Base-by-base conservation (phyloP, 257 asterid species). In the Eustoma russellianum region DNA sequence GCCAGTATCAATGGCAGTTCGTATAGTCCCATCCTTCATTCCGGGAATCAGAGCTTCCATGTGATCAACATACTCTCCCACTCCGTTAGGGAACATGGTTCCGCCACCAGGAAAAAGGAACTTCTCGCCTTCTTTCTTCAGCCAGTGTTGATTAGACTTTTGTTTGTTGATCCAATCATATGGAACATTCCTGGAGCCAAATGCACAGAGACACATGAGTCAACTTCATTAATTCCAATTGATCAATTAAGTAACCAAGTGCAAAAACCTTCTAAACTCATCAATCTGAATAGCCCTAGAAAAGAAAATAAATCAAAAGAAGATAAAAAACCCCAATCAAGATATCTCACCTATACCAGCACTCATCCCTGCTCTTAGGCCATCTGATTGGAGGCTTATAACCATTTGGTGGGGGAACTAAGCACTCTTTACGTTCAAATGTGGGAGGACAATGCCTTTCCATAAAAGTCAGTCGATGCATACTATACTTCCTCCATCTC, bases 71-170 rank as follows among this genome's bases (percentile, higher is more conserved):
- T 92, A 88, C 13, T 69, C 60, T 51, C 95, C 77, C 11, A 92
- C 98, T 54, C 98, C 98, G 38, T 92, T 74, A 0, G 97, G 98
- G 60, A 88, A 92, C 98, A 92, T 92, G 53, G 98, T 92, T 55
- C 98, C 97, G 11, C 98, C 98, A 40, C 98, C 98, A 3, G 98
- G 98, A 74, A 92, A 92, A 54, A 74, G 74, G 76, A 92, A 92
- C 70, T 88, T 92, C 55, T 88, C 97, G 57, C 95, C 98, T 73
- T 85, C 90, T 74, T 91, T 91, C 79, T 71, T 70, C 55, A 91
- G 80, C 98, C 98, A 91, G 61, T 91, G 98, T 33, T 87, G 97
- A 72, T 87, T 87, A 3, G 98, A 91, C 57, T 91, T 91, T 52
- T 84, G 88, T 66, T 92, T 92, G 79, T 83, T 85, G 61, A 92